These are phyloP conservation scores for Immersiella caudata DNA, from an alignment of 495 filamentous ascomycete genomes.

Conservation along the genomic window DNA sequence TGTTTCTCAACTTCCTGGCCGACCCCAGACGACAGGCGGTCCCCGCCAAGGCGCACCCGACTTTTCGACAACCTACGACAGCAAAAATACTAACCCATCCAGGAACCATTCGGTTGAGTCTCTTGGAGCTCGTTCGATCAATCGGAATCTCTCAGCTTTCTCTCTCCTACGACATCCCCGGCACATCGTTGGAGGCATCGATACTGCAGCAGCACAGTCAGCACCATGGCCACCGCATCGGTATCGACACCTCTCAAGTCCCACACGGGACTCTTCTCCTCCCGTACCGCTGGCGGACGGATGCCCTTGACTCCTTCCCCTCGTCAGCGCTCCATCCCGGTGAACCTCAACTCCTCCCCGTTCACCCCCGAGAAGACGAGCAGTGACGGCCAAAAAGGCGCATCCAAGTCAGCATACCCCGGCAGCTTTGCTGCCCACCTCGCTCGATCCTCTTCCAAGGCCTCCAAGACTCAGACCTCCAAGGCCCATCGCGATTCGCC, in stretches of 20 bases:
- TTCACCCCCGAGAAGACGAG: constrained; percentile 74
- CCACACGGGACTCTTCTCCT: constrained; percentile 89
- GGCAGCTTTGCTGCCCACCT: constrained; percentile 75
- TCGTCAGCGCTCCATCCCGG: constrained; percentile 51
- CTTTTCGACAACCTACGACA: constrained; percentile 50
- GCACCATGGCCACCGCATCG: constrained; percentile 81
- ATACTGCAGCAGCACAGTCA: constrained; percentile 36
- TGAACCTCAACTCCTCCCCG: constrained; percentile 65
- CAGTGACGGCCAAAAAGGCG: constrained; percentile 52
- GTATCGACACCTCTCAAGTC: constrained; percentile 93
- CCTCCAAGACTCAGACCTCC: constrained; percentile 58
- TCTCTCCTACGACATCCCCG: constrained; percentile 5
- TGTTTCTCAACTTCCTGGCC: constrained; percentile 47
- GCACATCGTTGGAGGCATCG: constrained; percentile 47
- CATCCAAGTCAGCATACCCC: constrained; percentile 69
- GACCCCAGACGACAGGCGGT: constrained; percentile 47
- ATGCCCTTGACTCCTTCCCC: constrained; percentile 95
- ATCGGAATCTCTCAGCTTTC: constrained; percentile 39
- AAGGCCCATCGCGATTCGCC: constrained; percentile 72
- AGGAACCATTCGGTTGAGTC: constrained; percentile 68
- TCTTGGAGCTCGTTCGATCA: constrained; percentile 61
- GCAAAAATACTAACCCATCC: constrained; percentile 57
- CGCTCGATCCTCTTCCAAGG: constrained; percentile 62
- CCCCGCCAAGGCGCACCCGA: constrained; percentile 47
- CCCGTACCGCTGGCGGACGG: constrained; percentile 89